Conservation (phyloP, 805 yeast genomes). For the Spencermartinsiella europaea region DNA sequence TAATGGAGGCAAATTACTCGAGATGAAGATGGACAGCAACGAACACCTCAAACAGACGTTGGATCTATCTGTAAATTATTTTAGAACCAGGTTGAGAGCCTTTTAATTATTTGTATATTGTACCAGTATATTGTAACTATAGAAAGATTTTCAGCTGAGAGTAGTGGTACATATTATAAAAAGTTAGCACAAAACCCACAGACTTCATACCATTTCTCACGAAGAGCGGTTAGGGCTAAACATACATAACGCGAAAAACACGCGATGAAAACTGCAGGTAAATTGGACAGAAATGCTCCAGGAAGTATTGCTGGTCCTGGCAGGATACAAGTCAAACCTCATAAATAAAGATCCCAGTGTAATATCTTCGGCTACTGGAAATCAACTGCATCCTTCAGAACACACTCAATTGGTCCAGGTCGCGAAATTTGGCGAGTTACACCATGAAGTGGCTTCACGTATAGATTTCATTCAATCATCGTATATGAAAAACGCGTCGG, state of each 20-base stretch:
- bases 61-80: conserved; percentile 17
- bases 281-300: conserved; percentile 25
- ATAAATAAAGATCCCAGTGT: not conserved
- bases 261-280: too few relatives aligned
- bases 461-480: conserved; percentile 10
- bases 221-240: too few relatives aligned
- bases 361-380: not conserved
- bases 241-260: too few relatives aligned
- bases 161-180: too few relatives aligned
- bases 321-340: conserved; percentile 19
- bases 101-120: not conserved
- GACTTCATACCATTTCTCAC: too few relatives aligned
- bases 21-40: conserved; percentile 18
- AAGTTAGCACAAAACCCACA: too few relatives aligned
- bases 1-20: conserved; percentile 11
- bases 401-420: conserved; percentile 15
- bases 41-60: conserved; percentile 15
- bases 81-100: conserved; percentile 5
- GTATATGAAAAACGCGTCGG: conserved; percentile 4
- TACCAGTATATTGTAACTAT: not conserved
- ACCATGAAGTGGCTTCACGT: conserved; percentile 8
- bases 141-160: not conserved
- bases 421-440: conserved; percentile 17
- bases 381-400: conserved; percentile 19
- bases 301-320: conserved; percentile 22